phyloP scores from a whole-genome alignment of 345 rosid genomes.

The Durio zibethinus region DNA sequence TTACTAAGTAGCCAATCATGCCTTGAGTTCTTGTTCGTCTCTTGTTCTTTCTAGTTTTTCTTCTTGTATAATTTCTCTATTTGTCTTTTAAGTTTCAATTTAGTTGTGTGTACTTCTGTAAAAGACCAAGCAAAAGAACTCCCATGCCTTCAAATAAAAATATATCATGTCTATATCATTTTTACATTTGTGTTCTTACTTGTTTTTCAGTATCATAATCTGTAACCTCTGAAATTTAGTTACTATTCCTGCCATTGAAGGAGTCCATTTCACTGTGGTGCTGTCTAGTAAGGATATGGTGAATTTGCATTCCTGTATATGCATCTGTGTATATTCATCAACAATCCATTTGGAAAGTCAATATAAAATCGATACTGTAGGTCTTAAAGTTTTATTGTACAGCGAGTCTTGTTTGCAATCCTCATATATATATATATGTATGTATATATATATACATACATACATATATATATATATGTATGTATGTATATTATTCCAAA shows the following conservation, averaged over 20 bases:
- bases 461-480: too few relatives aligned
- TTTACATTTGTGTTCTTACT: neutral
- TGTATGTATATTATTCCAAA: neutral
- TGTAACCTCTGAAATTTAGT: neutral
- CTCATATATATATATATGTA: neutral
- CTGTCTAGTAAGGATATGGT: neutral
- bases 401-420: neutral
- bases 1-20: neutral
- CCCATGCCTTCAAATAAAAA: neutral
- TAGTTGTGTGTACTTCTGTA: neutral
- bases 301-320: neutral
- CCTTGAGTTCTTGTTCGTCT: neutral
- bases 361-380: neutral
- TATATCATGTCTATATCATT: neutral
- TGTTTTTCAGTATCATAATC: neutral
- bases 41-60: neutral
- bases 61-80: neutral
- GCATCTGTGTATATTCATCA: neutral
- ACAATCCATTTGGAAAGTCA: neutral
- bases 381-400: neutral
- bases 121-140: neutral
- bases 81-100: neutral
- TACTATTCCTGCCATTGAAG: constrained; percentile 3
- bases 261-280: neutral
- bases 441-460: too few relatives aligned